Evolutionary conservation across 768 basidiomycete genomes (phyloP).

Genomic region (Lactifluus rugatus): DNA sequence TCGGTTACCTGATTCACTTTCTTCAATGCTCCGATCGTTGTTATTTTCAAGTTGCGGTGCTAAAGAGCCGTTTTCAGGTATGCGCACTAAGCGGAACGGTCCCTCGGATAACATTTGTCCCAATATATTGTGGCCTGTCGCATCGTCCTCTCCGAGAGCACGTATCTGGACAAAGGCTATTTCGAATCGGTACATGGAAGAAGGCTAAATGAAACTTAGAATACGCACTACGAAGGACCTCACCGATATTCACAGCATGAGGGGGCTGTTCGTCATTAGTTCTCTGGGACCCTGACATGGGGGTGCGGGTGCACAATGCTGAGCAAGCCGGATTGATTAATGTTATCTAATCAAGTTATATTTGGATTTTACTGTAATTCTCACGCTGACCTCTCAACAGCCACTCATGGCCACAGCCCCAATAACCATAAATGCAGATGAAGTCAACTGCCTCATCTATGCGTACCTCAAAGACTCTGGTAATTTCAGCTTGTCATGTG

Average conservation of each 20-base stretch:
- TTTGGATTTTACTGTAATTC: slow-evolving; percentile 18
- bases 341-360: not conserved
- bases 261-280: not conserved
- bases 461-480: slow-evolving; percentile 80
- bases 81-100: slow-evolving; percentile 5
- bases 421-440: slow-evolving; percentile 65
- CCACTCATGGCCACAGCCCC: slow-evolving; percentile 27
- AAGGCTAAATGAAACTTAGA: not conserved
- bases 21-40: not conserved
- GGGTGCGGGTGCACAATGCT: too few species aligned
- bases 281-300: not conserved
- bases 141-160: not conserved
- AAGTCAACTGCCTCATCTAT: slow-evolving; percentile 79
- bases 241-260: slow-evolving; percentile 1
- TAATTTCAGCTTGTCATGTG: slow-evolving; percentile 24
- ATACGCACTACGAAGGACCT: slow-evolving; percentile 6
- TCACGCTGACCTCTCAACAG: slow-evolving; percentile 10
- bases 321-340: too few species aligned
- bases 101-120: slow-evolving; percentile 3
- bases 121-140: not conserved
- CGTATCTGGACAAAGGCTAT: slow-evolving; percentile 3
- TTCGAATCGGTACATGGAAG: not conserved
- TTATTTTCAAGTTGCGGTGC: not conserved
- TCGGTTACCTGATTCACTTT: slow-evolving; percentile 18
- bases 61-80: not conserved